Evolutionary conservation across 2,329 filamentous ascomycete species (phyloP), one percentile per base, ranked within the genome.

Genomic region (Hypomyces perniciosus): DNA sequence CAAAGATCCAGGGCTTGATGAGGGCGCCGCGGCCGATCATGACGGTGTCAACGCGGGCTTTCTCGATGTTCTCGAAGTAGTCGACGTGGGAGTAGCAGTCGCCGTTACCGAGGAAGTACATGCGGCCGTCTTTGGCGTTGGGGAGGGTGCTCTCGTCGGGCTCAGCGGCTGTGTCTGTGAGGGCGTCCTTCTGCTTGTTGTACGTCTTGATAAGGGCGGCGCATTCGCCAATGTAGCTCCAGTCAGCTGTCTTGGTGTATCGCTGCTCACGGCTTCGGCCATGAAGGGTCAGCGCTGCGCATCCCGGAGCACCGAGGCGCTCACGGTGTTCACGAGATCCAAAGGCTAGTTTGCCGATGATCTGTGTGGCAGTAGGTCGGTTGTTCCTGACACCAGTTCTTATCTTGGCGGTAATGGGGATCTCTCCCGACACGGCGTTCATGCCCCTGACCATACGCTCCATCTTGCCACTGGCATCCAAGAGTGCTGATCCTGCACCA

Each of bases 1-100:
- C 93, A 65, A 97, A 99, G 56, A 99, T 77, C 93, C 93, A 99
- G 1, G 93, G 93, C 72, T 99, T 99, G 72, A 97, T 89, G 52
- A 99, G 79, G 8, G 93, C 93, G 51, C 93, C 93, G 54, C 93
- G 88, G n/a, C 85, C 93, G 54, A 97, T 83, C 93, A 99, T 97
- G 65, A 96, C 88, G n/a, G 84, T 84, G 72, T 97, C 92, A 42
- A 97, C 90, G 43, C 82, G 81, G 34, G 88, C 80, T 53, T 92
- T 80, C 44, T 85, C 77, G 37, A 97, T 75, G 62, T 93, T 84
- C 51, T 84, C 74, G 56, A 83, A 83, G 72, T 97, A 97, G 65
- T 97, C 90, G 31, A 84, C 72, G 67, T 97, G 90, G 4, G 90
- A 96, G 72, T 89, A 96, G 69, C 91, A 93, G 71, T 99, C 93